Evolutionary conservation across 2,329 filamentous ascomycete species (phyloP), one percentile per base, ranked within the genome.

Genomic region (Colletotrichum limetticola): DNA sequence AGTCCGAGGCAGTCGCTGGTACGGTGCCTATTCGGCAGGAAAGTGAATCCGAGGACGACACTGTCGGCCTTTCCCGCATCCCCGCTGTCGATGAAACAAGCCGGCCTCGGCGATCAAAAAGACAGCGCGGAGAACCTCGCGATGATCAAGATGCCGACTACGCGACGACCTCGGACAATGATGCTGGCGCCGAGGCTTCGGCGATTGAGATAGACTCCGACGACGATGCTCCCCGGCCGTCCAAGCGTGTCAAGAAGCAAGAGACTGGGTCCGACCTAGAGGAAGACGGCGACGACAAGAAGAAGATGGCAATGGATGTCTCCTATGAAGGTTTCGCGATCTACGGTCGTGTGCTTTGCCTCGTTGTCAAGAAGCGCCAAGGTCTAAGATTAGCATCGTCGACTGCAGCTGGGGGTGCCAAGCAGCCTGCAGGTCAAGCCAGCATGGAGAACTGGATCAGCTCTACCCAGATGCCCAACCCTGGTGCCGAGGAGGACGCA

Each of bases 251-350:
- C 46, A 80, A 81, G 77, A 84, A 81, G 78, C 84, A 84, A 49
- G 79, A 77, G 58, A 79, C 77, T 42, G 72, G 74, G 37, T 77
- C 68, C 42, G 75, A 66, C 9, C 80, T 79, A 59, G 78, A 78
- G 28, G 83, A 79, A 22, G 80, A 80, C 22, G 80, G 81, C 11
- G 91, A 93, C 70, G 93, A 97, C 79, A 97, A 98, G 84, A 98
- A 99, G 86, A 98, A 98, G 82, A 85, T 97, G 77, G 90, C 89
- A 24, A 90, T 98, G 85, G 92, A 93, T 74, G 97, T 96, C 30
- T 92, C 91, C 16, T 99, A 98, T 83, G 95, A 98, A 78, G 96
- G 97, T 9, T 98, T 98, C 83, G 94, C 93, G 78, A 98, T 99
- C 79, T 97, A 98, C 83, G 95, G 97, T 12, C 93, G 95, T 77